Base-by-base conservation (phyloP, 257 asterid genomes). In the Solanum ossicruentum region DNA sequence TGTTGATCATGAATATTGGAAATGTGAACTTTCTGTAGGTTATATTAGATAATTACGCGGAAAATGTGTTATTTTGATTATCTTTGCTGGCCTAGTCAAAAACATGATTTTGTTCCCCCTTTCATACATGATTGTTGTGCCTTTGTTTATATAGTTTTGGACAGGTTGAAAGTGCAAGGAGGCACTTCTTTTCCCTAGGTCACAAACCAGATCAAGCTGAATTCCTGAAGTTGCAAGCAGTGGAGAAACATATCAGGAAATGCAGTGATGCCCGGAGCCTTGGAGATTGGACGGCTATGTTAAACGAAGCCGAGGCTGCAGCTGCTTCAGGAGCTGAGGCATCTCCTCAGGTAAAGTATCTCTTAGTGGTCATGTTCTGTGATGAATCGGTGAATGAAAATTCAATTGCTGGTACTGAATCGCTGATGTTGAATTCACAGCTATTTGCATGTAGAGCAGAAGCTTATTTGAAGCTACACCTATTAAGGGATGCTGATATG, bases 241-340 rank as follows among this genome's bases (percentile, higher is more conserved):
- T 93, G 10, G 98, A 93, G 81, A 90, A 86, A 86, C 95, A 93
- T 89, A 70, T 94, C 47, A 85, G 43, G 69, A 91, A 88, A 86
- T 94, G 97, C 86, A 75, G 85, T 39, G 93, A 89, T 73, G 90
- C 93, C 39, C 90, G 99, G 26, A 91, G 86, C 86, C 86, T 75
- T 70, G 87, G 90, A 23, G 97, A 96, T 60, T 96, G 98, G 98
- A 91, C 75, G 82, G 88, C 89, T 73, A 84, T 85, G 0, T 84
- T 93, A 84, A 89, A 89, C 85, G 98, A 94, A 88, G 94, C 87
- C 20, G 96, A 93, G 83, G 92, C 91, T 41, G 93, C 95, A 85
- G 90, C 92, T 85, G 88, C 91, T 78, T 90, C 93, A 43, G 98
- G 98, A 61, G 97, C 94, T 36, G 93, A 89, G 88, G 78, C 88